These are phyloP conservation scores for Oleoguttula mirabilis DNA, from an alignment of 495 filamentous ascomycete genomes.

Conservation along the genomic window DNA sequence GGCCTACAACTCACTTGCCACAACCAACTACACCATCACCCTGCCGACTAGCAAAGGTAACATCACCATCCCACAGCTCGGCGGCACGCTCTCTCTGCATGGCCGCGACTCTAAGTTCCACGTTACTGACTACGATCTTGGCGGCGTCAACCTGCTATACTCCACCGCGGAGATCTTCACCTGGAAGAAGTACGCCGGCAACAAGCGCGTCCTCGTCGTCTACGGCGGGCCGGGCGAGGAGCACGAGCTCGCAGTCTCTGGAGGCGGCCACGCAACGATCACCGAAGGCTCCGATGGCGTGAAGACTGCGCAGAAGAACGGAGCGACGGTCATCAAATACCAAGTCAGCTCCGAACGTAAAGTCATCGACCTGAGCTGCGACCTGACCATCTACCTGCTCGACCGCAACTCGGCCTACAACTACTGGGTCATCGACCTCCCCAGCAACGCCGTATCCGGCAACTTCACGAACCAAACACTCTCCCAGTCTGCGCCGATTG, in stretches of 20 bases:
- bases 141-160: conserved; percentile 51
- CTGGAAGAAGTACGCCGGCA: conserved; percentile 42
- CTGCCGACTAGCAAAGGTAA: conserved; percentile 49
- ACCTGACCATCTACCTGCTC: conserved; percentile 46
- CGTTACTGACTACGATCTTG: conserved; percentile 61
- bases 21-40: conserved; percentile 49
- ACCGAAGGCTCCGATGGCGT: conserved; percentile 41
- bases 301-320: conserved; percentile 30
- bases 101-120: conserved; percentile 67
- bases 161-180: conserved; percentile 68
- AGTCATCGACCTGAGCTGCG: conserved; percentile 42
- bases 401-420: conserved; percentile 65
- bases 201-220: conserved; percentile 50
- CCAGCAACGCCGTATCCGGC: conserved; percentile 23
- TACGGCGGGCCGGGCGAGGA: conserved; percentile 59
- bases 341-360: conserved; percentile 38
- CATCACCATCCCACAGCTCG: conserved; percentile 52
- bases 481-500: conserved; percentile 39
- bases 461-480: conserved; percentile 23
- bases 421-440: conserved; percentile 55
- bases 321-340: conserved; percentile 45
- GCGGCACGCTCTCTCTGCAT: conserved; percentile 47
- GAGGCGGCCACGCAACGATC: conserved; percentile 30
- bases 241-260: conserved; percentile 53
- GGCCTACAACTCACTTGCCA: conserved; percentile 15